Evolutionary conservation across 305 asterid species (phyloP).

Genomic region (Petunia hybrid): DNA sequence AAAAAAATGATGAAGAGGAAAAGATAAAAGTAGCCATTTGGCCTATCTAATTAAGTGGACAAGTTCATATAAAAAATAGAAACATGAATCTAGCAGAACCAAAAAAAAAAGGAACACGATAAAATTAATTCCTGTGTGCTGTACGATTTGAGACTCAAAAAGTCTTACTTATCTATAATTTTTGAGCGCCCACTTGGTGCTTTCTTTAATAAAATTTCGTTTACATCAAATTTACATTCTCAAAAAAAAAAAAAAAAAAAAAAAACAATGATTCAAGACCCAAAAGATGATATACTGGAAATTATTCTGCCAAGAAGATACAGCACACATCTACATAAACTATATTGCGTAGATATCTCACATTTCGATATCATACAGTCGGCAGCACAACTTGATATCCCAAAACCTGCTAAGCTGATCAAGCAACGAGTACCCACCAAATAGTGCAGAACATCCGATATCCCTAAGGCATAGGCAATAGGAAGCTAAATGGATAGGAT

Average conservation of each 20-base stretch:
- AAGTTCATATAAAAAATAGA: conserved; percentile 16
- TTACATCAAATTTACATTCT: background rate
- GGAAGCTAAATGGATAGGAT: background rate
- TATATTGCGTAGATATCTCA: background rate
- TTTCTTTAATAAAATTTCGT: background rate
- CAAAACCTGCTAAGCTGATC: background rate
- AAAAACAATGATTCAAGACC: background rate
- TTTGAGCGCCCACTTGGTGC: background rate
- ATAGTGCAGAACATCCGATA: background rate
- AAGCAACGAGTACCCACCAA: background rate
- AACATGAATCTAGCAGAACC: background rate
- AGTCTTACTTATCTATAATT: background rate
- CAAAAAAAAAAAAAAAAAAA: background rate
- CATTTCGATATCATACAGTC: background rate
- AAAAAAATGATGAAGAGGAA: background rate
- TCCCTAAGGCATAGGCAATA: background rate
- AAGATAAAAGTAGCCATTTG: background rate
- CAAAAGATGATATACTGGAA: background rate
- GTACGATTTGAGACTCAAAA: background rate
- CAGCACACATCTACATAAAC: background rate
- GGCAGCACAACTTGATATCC: background rate
- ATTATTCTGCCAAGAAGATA: background rate
- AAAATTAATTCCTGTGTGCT: background rate
- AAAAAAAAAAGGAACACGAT: background rate
- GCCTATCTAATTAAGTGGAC: background rate